Percentiles rank a stretch among this genome's conserved stretches.
Evolutionary conservation across 805 yeast species (phyloP).

Genomic region (Starmerella bombi): DNA sequence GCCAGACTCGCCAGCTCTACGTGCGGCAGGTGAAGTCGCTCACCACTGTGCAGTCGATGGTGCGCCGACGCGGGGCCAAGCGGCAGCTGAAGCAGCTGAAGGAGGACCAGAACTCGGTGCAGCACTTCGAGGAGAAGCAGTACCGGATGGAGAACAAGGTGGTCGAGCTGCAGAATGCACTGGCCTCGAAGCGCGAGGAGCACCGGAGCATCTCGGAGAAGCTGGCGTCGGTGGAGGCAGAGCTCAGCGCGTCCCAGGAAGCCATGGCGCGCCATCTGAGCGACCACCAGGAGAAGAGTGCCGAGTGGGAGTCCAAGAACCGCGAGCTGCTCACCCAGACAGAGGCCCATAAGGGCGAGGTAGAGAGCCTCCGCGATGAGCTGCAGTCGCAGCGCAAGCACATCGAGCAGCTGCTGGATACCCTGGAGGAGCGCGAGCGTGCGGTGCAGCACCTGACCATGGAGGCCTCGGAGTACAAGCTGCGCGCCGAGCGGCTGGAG

Average conservation of each 20-base stretch:
- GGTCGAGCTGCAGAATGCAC: constrained; percentile 74
- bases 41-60: constrained; percentile 59
- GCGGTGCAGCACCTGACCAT: constrained; percentile 24
- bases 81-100: constrained; percentile 49
- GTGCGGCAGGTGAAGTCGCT: constrained; percentile 40
- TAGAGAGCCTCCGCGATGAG: constrained; percentile 8
- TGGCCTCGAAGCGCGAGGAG: constrained; percentile 60
- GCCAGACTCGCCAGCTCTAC: constrained; percentile 43
- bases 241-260: constrained; percentile 5
- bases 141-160: constrained; percentile 93
- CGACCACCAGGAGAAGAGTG: background rate
- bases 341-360: constrained; percentile 6
- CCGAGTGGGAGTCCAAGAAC: constrained; percentile 1
- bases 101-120: constrained; percentile 84
- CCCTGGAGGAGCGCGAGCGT: constrained; percentile 35
- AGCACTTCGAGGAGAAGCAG: constrained; percentile 71
- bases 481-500: constrained; percentile 22
- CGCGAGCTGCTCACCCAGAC: constrained; percentile 5
- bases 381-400: constrained; percentile 7
- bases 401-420: constrained; percentile 35
- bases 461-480: constrained; percentile 22
- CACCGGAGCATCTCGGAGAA: constrained; percentile 33
- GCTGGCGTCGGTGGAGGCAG: constrained; percentile 9
- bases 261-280: background rate
- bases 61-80: constrained; percentile 64